phyloP scores from a whole-genome alignment of 1,284 basidiomycete species.

The Cryptococcus amylolentus region DNA sequence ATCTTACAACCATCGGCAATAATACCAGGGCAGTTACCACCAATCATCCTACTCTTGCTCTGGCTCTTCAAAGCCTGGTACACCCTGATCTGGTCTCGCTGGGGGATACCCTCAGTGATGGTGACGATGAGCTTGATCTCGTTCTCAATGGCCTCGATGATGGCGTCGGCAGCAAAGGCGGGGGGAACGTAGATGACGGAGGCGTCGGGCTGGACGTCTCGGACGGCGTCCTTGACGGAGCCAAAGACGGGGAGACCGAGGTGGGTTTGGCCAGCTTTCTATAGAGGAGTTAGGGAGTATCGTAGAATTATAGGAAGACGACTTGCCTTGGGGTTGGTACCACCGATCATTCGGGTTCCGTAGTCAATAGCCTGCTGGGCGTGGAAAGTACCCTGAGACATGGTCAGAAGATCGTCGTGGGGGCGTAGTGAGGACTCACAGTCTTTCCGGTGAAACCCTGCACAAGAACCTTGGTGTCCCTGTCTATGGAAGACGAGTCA shows the following conservation, averaged over 20 bases:
- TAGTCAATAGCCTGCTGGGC: constrained; percentile 88
- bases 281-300: background rate
- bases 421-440: constrained; percentile 54
- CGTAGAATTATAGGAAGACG: background rate
- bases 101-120: constrained; percentile 96
- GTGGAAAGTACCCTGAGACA: constrained; percentile 88
- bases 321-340: constrained; percentile 78
- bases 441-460: constrained; percentile 98
- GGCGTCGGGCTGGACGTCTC: constrained; percentile 79
- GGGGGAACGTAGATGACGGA: constrained; percentile 95
- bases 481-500: constrained; percentile 51
- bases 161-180: constrained; percentile 85
- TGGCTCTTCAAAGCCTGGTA: constrained; percentile 91
- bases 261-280: constrained; percentile 92
- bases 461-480: constrained; percentile 90
- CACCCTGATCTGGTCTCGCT: constrained; percentile 90
- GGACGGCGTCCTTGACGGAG: constrained; percentile 84
- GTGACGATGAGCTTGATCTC: constrained; percentile 95
- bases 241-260: constrained; percentile 94
- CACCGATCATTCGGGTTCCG: constrained; percentile 90
- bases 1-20: constrained; percentile 99
- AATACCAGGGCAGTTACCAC: constrained; percentile 92
- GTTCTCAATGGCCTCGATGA: constrained; percentile 95
- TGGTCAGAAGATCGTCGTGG: background rate
- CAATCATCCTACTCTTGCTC: constrained; percentile 89